These are phyloP conservation scores for Suhomyces anneliseae DNA, from an alignment of 1,139 yeast species.

Conservation along the genomic window DNA sequence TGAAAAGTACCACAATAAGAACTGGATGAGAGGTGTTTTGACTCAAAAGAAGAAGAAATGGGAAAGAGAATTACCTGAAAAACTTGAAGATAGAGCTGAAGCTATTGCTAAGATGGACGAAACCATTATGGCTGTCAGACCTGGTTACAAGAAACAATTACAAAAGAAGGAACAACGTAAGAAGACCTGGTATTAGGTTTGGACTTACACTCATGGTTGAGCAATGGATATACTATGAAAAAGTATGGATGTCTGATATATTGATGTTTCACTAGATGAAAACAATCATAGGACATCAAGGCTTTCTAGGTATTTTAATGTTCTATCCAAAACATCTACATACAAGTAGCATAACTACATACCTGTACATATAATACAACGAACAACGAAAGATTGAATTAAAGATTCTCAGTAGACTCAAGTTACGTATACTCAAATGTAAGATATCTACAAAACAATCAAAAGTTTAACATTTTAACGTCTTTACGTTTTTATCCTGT, in stretches of 20 bases:
- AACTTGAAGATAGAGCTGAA: slow-evolving; percentile 59
- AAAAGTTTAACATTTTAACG: no score
- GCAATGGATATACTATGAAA: no score
- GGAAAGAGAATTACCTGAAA: slow-evolving; percentile 67
- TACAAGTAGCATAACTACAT: not conserved
- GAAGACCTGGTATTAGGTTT: slow-evolving; percentile 44
- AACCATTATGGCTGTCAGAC: slow-evolving; percentile 65
- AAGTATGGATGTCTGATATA: no score
- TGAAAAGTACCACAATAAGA: slow-evolving; percentile 71
- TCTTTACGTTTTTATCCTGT: not conserved
- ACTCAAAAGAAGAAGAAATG: slow-evolving; percentile 79
- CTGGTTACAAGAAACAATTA: slow-evolving; percentile 56
- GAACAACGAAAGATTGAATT: not conserved
- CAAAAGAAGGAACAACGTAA: slow-evolving; percentile 50
- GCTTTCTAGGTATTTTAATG: no score
- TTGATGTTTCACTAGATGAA: no score
- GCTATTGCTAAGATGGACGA: slow-evolving; percentile 77
- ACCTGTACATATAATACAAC: not conserved
- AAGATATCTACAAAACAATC: no score
- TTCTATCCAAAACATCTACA: not conserved
- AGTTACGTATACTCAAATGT: no score
- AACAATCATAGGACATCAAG: no score
- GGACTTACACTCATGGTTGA: not conserved
- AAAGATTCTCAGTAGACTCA: not conserved
- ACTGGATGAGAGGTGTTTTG: slow-evolving; percentile 75